Conservation (phyloP, 805 yeast species). For the Monosporozyma servazzii region DNA sequence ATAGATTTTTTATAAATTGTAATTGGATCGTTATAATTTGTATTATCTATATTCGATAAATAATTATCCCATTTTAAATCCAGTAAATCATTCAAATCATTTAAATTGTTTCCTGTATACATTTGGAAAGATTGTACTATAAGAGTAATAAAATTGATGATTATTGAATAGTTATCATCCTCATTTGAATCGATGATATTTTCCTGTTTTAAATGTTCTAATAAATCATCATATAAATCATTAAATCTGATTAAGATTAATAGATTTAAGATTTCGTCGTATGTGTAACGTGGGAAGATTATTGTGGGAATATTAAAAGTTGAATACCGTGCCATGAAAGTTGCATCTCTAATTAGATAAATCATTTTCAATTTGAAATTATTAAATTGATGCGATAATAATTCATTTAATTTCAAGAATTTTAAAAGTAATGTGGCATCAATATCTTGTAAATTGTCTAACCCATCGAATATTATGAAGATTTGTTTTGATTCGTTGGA, state of each 20-base stretch:
- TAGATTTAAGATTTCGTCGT: conserved; percentile 17
- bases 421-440: conserved; percentile 23
- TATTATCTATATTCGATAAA: conserved; percentile 11
- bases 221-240: conserved; percentile 7
- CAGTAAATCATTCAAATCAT: conserved; percentile 21
- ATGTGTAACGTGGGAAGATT: conserved; percentile 24
- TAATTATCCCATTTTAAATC: conserved; percentile 26
- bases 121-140: conserved; percentile 26
- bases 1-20: conserved; percentile 26
- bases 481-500: conserved; percentile 4
- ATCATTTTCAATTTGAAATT: conserved; percentile 21
- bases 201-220: background rate
- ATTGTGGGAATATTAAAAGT: conserved; percentile 22
- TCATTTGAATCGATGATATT: background rate
- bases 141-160: conserved; percentile 21
- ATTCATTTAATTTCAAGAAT: conserved; percentile 22
- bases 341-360: conserved; percentile 17
- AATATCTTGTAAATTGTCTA: conserved; percentile 26
- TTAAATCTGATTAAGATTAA: conserved; percentile 11
- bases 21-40: conserved; percentile 19
- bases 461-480: conserved; percentile 25
- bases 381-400: conserved; percentile 6
- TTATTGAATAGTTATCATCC: conserved; percentile 1
- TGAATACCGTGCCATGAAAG: conserved; percentile 21
- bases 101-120: conserved; percentile 27